Conservation (phyloP, 208 protist genomes). For the Giardia duodenalis region DNA sequence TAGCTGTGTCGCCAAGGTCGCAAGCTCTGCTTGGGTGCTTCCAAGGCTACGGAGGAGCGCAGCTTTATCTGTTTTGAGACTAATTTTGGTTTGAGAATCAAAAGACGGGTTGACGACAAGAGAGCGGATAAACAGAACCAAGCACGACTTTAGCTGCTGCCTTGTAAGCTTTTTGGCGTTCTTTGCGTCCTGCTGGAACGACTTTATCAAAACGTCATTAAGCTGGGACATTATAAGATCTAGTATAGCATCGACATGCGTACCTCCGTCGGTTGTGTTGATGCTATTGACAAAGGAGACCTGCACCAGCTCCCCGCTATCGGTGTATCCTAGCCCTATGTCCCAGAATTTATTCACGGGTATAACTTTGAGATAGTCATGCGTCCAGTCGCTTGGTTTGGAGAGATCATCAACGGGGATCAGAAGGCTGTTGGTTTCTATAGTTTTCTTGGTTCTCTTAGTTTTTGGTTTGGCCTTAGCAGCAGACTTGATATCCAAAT, state of each 20-base stretch:
- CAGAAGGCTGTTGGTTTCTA: neutral
- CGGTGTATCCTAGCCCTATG: slow-evolving; percentile 70
- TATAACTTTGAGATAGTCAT: neutral
- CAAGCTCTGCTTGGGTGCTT: neutral
- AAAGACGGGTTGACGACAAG: slow-evolving; percentile 98
- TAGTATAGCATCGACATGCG: slow-evolving; percentile 89
- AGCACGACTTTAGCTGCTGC: slow-evolving; percentile 80
- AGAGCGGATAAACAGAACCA: slow-evolving; percentile 95
- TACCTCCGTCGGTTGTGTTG: slow-evolving; percentile 88
- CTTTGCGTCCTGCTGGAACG: neutral
- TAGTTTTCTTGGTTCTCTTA: neutral
- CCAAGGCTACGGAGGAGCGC: slow-evolving; percentile 73
- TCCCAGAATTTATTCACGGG: slow-evolving; percentile 75
- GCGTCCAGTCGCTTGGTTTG: neutral
- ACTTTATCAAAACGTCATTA: slow-evolving; percentile 66
- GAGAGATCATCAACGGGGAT: neutral
- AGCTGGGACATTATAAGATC: slow-evolving; percentile 73
- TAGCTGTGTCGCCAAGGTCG: slow-evolving; percentile 53
- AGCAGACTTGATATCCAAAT: neutral
- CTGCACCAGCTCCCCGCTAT: slow-evolving; percentile 69
- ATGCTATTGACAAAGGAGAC: slow-evolving; percentile 99
- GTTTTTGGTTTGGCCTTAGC: neutral
- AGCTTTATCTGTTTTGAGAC: slow-evolving; percentile 70
- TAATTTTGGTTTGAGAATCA: slow-evolving; percentile 99
- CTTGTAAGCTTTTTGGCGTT: slow-evolving; percentile 59